Percentiles rank a stretch among this genome's conserved stretches.
Evolutionary conservation across 2,329 filamentous ascomycete genomes (phyloP).

Genomic region (Arthrobotrys sinensis): DNA sequence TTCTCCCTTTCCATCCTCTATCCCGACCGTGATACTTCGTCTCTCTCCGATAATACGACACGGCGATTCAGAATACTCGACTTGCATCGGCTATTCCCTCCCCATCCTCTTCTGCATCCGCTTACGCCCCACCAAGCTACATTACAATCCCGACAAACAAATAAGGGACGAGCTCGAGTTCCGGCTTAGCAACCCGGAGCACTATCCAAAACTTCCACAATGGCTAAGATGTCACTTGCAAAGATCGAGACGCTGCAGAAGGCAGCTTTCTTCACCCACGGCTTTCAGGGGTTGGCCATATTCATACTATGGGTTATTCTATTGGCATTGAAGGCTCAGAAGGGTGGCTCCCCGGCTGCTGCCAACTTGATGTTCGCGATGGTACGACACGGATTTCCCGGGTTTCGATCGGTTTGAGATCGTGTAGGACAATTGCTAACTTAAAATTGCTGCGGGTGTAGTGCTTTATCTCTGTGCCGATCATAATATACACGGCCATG

Average conservation of each 20-base stretch:
- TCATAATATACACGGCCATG: constrained; percentile 77
- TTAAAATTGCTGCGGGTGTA: constrained; percentile 65
- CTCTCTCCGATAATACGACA: constrained; percentile 9
- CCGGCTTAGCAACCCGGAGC: constrained; percentile 25
- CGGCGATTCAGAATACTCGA: constrained; percentile 3
- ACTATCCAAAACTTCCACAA: constrained; percentile 8
- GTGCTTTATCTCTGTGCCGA: constrained; percentile 77
- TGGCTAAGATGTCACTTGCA: constrained; percentile 45
- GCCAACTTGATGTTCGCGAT: constrained; percentile 57
- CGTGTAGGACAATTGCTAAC: constrained; percentile 20
- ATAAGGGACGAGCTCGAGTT: constrained; percentile 5
- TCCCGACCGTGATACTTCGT: constrained; percentile 33
- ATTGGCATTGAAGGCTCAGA: constrained; percentile 56
- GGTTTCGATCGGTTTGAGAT: background rate
- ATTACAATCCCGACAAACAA: background rate
- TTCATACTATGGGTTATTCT: constrained; percentile 52
- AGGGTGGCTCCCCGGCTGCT: constrained; percentile 35
- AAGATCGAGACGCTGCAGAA: constrained; percentile 52
- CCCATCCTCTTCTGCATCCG: background rate
- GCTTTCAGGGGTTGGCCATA: constrained; percentile 48
- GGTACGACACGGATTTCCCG: constrained; percentile 29
- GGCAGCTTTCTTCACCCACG: constrained; percentile 57
- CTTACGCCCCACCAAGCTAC: background rate
- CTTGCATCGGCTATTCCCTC: background rate
- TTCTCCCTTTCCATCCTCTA: constrained; percentile 3